Conservation (phyloP, 2,329 filamentous ascomycete species). For the Phyllosticta ampelicida region DNA sequence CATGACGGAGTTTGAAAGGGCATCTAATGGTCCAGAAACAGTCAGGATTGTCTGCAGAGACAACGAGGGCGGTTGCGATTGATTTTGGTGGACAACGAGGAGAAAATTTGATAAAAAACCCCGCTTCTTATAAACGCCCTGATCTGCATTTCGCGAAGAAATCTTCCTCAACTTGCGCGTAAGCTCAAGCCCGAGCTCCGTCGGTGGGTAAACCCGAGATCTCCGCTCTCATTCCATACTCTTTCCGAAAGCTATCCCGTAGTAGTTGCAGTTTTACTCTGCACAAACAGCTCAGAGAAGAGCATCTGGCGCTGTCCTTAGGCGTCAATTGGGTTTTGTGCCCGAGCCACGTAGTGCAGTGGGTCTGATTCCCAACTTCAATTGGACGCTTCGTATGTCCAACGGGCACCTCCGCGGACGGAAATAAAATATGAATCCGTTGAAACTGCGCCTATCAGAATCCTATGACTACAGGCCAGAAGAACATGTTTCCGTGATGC, state of each 20-base stretch:
- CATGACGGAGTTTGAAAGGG: not conserved
- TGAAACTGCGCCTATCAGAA: not conserved
- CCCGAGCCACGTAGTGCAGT: not conserved
- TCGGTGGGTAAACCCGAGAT: conserved; percentile 4
- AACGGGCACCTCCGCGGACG: not conserved
- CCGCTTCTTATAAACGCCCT: not conserved
- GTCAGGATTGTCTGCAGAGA: not conserved
- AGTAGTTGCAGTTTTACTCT: not conserved
- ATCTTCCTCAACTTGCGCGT: not conserved
- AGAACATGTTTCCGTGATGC: not conserved
- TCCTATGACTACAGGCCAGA: not conserved
- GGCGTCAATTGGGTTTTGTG: not conserved
- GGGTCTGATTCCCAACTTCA: not conserved
- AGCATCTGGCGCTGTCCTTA: not conserved
- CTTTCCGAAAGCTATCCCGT: not conserved
- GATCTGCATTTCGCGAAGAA: conserved; percentile 1
- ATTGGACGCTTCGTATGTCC: not conserved
- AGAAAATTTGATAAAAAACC: not conserved
- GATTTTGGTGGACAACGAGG: not conserved
- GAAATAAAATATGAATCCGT: not conserved
- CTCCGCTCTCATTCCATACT: conserved; percentile 5
- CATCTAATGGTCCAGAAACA: not conserved
- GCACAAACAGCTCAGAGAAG: not conserved
- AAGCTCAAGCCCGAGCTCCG: conserved; percentile 2
- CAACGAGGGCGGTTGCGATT: too few relatives aligned